Evolutionary conservation across 495 filamentous ascomycete genomes (phyloP).

Genomic region (Pseudevernia furfuracea): DNA sequence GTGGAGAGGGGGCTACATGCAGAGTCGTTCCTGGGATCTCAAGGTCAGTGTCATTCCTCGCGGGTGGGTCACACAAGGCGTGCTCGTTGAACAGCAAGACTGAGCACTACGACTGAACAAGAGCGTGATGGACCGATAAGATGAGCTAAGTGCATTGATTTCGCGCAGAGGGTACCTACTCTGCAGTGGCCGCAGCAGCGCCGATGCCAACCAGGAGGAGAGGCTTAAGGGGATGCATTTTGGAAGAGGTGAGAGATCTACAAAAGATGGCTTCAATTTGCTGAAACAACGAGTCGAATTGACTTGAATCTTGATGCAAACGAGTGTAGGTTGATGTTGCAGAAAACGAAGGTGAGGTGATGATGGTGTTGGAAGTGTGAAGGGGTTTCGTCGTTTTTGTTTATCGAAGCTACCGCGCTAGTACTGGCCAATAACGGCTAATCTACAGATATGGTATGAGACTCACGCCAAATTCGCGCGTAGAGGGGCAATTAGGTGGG

Average conservation of each 20-base stretch:
- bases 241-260: conserved; percentile 7
- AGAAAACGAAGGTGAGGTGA: conserved; percentile 1
- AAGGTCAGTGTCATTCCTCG: background rate
- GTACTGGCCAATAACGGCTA: background rate
- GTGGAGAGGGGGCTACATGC: conserved; percentile 13
- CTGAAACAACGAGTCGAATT: conserved; percentile 2
- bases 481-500: too few relatives aligned
- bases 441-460: background rate
- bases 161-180: background rate
- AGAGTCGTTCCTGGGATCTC: background rate
- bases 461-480: background rate
- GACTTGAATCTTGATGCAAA: background rate
- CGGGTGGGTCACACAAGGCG: background rate
- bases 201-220: conserved; percentile 16
- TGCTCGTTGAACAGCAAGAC: background rate
- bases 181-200: conserved; percentile 6
- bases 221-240: conserved; percentile 9
- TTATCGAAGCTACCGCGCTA: conserved; percentile 9
- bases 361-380: background rate
- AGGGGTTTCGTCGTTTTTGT: background rate
- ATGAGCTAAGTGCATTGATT: background rate
- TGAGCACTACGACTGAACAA: too few relatives aligned
- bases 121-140: background rate
- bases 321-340: conserved; percentile 10
- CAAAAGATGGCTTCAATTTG: background rate